Evolutionary conservation across 148 eudicot species (phyloP).

Genomic region (Fagopyrum tataricum): DNA sequence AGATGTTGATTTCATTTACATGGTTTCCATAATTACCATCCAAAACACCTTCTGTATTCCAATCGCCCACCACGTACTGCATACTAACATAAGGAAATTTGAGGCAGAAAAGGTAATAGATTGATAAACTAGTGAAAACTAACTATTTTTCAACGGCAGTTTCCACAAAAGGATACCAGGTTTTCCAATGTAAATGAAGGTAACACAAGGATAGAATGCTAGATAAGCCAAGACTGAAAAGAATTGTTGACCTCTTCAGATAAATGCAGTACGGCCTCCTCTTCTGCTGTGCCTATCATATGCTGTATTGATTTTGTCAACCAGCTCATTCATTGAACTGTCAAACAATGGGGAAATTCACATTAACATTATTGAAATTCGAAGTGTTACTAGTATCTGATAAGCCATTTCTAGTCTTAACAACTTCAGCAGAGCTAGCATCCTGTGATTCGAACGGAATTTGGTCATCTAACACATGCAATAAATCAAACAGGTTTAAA

Average conservation of each 20-base stretch:
- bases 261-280: constrained; percentile 79
- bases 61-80: neutral
- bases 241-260: constrained; percentile 22
- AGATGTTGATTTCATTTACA: constrained; percentile 6
- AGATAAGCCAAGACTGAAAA: neutral
- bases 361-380: neutral
- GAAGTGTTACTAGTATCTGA: neutral
- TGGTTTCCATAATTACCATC: neutral
- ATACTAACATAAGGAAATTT: neutral
- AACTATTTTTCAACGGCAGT: constrained; percentile 1
- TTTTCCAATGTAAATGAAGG: constrained; percentile 1
- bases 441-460: neutral
- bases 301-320: constrained; percentile 84
- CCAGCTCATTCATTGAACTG: constrained; percentile 92
- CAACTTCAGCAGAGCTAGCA: too few relatives aligned
- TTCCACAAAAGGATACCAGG: neutral
- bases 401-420: neutral
- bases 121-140: neutral
- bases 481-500: neutral
- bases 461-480: neutral
- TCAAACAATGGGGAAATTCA: constrained; percentile 12
- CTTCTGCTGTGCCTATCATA: constrained; percentile 79
- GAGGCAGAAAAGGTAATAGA: too few relatives aligned
- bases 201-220: neutral
- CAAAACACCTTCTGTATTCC: neutral